These are phyloP conservation scores for Ustilago sp. DNA, from an alignment of 1,284 basidiomycete species.

Conservation along the genomic window DNA sequence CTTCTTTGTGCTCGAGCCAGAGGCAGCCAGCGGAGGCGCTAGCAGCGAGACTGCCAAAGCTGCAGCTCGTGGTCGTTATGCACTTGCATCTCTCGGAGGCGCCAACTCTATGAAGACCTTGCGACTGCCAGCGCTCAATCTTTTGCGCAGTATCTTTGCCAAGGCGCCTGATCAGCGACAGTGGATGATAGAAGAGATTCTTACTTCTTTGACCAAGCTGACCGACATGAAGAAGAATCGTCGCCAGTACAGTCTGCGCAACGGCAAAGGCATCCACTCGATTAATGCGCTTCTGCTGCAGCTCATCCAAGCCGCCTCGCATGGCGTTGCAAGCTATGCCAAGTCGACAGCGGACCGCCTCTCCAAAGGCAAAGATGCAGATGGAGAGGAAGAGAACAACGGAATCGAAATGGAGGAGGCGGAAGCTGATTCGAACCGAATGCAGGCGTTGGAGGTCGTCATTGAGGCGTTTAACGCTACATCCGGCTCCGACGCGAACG, in stretches of 20 bases:
- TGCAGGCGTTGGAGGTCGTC: conserved; percentile 33
- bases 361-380: conserved; percentile 16
- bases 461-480: conserved; percentile 37
- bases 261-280: conserved; percentile 82
- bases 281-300: conserved; percentile 91
- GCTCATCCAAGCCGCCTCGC: conserved; percentile 85
- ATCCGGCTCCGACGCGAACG: conserved; percentile 17
- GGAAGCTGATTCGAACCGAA: conserved; percentile 16
- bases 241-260: conserved; percentile 75
- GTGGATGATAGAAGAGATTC: conserved; percentile 96
- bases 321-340: conserved; percentile 37
- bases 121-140: conserved; percentile 81
- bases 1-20: conserved; percentile 81
- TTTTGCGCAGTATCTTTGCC: conserved; percentile 86
- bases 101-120: conserved; percentile 78
- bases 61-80: conserved; percentile 36
- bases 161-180: conserved; percentile 87
- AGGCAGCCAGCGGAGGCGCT: conserved; percentile 65
- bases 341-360: conserved; percentile 41
- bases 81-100: conserved; percentile 51
- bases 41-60: conserved; percentile 40
- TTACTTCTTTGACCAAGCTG: conserved; percentile 86
- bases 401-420: conserved; percentile 1
- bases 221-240: conserved; percentile 88
- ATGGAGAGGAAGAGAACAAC: conserved; percentile 10